Conservation (phyloP, 306 rosid genomes). For the Dryas octopetala region DNA sequence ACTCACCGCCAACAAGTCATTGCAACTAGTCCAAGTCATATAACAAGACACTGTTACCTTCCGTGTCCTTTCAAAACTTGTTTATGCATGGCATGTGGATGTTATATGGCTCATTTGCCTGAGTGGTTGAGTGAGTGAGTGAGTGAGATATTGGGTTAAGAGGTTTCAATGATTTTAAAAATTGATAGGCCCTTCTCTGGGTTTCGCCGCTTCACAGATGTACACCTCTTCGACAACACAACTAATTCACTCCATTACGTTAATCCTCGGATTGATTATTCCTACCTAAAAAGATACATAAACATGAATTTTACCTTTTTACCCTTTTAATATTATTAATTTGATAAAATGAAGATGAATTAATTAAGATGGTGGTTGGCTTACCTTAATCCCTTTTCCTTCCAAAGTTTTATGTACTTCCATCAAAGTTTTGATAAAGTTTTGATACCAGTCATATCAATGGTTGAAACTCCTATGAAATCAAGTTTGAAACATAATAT, state of each 20-base stretch:
- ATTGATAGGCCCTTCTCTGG: too few relatives aligned
- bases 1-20: background rate
- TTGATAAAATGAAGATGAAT: too few relatives aligned
- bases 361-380: background rate
- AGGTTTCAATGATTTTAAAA: too few relatives aligned
- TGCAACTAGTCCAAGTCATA: background rate
- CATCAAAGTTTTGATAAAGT: slow-evolving; percentile 59
- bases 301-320: background rate
- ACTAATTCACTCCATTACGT: slow-evolving; percentile 52
- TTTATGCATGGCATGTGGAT: too few relatives aligned
- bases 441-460: slow-evolving; percentile 67
- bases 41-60: background rate
- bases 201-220: too few relatives aligned
- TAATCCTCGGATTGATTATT: slow-evolving; percentile 68
- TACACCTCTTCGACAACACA: too few relatives aligned
- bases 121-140: too few relatives aligned
- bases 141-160: too few relatives aligned
- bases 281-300: slow-evolving; percentile 30
- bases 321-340: background rate
- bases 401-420: slow-evolving; percentile 43
- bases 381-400: slow-evolving; percentile 52
- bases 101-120: too few relatives aligned
- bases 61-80: background rate
- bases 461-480: slow-evolving; percentile 61
- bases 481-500: background rate